Base-by-base conservation (phyloP, 139 green algal species). In the Tetradesmus obliquus region DNA sequence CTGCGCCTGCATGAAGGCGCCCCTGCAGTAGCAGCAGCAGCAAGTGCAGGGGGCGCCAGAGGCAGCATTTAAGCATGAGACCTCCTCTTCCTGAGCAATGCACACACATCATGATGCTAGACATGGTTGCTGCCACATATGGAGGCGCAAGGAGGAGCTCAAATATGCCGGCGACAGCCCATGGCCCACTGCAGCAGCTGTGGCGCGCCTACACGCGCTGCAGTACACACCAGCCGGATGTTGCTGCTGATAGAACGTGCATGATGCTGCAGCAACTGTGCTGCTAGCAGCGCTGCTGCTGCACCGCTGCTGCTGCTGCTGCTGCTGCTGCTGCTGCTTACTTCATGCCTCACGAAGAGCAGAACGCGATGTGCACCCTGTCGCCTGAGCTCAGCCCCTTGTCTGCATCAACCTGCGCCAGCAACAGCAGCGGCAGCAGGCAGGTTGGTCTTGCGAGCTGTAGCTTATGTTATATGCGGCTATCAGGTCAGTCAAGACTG, bases 261-360 rank as follows among this genome's bases (percentile, higher is more conserved):
- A 45, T 45, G 32, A 45, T 84, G 19, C 60, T 20, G 66, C 66
- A 24, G 66, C 15, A 24, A 4, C n/a, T 76, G 66, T 76, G 66
- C 17, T 76, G 17, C 15, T 76, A 13, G 66, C 15, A 24, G 66
- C n/a, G 66, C 66, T 3, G 17, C n/a, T 76, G 66, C 66, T 24
- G 17, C n/a, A 19, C 5, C 19, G 60, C 60, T 54, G 22, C 83
- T 88, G 55, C 55, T 60, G 58, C 51, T 86, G 76, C 72, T 81
- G 76, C 72, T 81, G 74, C 54, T 55, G 88, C 88, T 83, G 76
- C 88, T 85, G 58, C 10, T 71, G 55, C 89, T 81, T 66, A 95
- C 92, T 91, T 96, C 91, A 94, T 96, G 74, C 92, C 95, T 98
- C 96, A 98, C 85, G 58, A 92, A 57, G 87, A 94, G 88, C 96